These are phyloP conservation scores for Aphanomyces cochlioides DNA, from an alignment of 352 stramenopile genomes.

Conservation along the genomic window DNA sequence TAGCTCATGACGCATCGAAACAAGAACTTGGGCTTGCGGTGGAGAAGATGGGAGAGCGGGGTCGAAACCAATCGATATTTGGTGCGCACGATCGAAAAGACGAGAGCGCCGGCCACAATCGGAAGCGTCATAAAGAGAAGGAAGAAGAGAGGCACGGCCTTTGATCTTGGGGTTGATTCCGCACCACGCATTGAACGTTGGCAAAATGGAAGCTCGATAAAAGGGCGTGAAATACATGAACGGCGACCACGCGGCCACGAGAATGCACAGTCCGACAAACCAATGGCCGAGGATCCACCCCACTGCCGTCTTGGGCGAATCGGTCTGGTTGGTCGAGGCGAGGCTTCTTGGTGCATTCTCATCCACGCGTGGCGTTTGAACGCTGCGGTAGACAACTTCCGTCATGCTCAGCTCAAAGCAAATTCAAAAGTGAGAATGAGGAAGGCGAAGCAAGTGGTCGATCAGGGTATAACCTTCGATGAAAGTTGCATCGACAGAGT, in stretches of 20 bases:
- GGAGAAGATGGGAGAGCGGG: constrained; percentile 41
- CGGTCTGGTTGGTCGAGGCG: background rate
- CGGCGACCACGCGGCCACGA: constrained; percentile 4
- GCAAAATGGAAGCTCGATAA: background rate
- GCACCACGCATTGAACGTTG: constrained; percentile 17
- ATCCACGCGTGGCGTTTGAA: background rate
- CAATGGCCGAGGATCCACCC: background rate
- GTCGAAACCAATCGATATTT: background rate
- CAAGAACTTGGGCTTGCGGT: constrained; percentile 41
- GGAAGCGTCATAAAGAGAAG: constrained; percentile 45
- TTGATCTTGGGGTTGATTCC: constrained; percentile 28
- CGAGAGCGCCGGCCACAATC: constrained; percentile 38
- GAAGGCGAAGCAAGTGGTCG: background rate
- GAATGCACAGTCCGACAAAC: constrained; percentile 1
- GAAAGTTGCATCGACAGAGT: too few species aligned
- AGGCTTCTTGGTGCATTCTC: background rate
- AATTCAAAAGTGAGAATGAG: background rate
- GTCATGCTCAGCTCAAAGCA: background rate
- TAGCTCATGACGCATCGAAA: constrained; percentile 42
- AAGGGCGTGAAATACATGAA: background rate
- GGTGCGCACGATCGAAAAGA: constrained; percentile 42
- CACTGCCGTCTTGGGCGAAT: too few species aligned
- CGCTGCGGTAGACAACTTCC: background rate
- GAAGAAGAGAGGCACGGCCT: constrained; percentile 44
- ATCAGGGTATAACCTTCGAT: background rate